Evolutionary conservation across 768 basidiomycete species (phyloP).

Genomic region (Mycena metata): DNA sequence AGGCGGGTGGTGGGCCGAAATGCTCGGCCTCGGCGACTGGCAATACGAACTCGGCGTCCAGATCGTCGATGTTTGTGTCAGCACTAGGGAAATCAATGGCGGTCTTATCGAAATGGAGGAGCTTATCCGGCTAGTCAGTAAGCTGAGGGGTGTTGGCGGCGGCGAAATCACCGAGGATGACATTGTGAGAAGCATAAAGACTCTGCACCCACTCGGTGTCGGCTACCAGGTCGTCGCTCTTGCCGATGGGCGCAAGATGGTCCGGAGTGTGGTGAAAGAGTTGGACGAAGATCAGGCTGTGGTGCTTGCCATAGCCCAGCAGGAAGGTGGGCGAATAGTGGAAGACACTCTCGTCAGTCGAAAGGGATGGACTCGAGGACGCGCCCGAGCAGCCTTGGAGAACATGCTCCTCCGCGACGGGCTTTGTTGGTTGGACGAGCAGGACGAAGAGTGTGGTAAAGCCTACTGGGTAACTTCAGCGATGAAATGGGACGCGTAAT

Average conservation of each 20-base stretch:
- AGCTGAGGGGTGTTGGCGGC: constrained; percentile 76
- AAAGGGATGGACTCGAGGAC: constrained; percentile 83
- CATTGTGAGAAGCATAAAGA: constrained; percentile 85
- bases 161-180: constrained; percentile 89
- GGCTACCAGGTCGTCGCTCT: constrained; percentile 90
- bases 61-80: constrained; percentile 92
- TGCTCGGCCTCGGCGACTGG: constrained; percentile 93
- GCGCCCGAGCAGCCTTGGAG: constrained; percentile 83
- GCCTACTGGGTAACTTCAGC: constrained; percentile 93
- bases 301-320: constrained; percentile 81
- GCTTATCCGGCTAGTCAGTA: constrained; percentile 82
- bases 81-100: constrained; percentile 90
- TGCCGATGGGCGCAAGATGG: constrained; percentile 79
- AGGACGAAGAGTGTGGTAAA: constrained; percentile 74
- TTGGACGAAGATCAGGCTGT: constrained; percentile 91
- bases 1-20: constrained; percentile 93
- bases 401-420: constrained; percentile 94
- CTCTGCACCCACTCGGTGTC: constrained; percentile 89
- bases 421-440: constrained; percentile 95
- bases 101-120: constrained; percentile 93
- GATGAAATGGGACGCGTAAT: constrained; percentile 81
- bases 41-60: constrained; percentile 96
- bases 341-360: constrained; percentile 70
- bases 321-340: constrained; percentile 77
- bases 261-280: constrained; percentile 91